Base-by-base conservation (phyloP, 139 green algal genomes). In the Spirogloea muscicola region DNA sequence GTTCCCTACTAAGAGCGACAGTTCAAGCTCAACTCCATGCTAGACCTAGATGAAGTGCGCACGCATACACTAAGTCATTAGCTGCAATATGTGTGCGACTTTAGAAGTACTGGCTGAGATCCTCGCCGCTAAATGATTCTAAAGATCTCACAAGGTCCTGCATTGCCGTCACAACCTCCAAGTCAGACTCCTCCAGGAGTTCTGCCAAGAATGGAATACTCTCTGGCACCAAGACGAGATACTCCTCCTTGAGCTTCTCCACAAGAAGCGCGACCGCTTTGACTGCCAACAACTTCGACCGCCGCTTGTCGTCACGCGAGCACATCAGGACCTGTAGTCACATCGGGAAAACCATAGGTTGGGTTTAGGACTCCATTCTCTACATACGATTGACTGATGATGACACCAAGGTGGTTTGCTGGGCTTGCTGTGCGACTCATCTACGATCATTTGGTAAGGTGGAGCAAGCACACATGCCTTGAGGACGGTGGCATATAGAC, bases 191-290 rank as follows among this genome's bases (percentile, higher is more conserved):
- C 63, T 97, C 93, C 59, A 97, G 65, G 65, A 97, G 76, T 87
- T 97, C 93, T 1, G 84, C 80, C 44, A 97, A 25, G 68, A 95
- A 96, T 7, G 91, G 93, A 49, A 97, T 83, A 2, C 87, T 89
- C 62, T 92, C 88, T 4, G 85, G 84, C 42, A 93, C 80, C 66
- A 93, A 70, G 21, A 84, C 66, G 7, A 91, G 55, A 55, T 95
- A 97, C 81, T 97, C 93, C 79, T 97, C 90, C 4, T 81, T 55
- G 79, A 96, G 72, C 3, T 83, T 68, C 1, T 84, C 84, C 34
- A 81, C 42, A 1, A 79, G 18, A 13, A 61, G 33, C 18, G 21
- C 33, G 39, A 78, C 31, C 10, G 67, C 25, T 16, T 36, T 31
- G 10, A 79, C 13, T 21, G 42, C 68, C 41, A 79, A 3, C 58